These are phyloP conservation scores for Colletotrichum musicola DNA, from an alignment of 2,329 filamentous ascomycete species.

Conservation along the genomic window DNA sequence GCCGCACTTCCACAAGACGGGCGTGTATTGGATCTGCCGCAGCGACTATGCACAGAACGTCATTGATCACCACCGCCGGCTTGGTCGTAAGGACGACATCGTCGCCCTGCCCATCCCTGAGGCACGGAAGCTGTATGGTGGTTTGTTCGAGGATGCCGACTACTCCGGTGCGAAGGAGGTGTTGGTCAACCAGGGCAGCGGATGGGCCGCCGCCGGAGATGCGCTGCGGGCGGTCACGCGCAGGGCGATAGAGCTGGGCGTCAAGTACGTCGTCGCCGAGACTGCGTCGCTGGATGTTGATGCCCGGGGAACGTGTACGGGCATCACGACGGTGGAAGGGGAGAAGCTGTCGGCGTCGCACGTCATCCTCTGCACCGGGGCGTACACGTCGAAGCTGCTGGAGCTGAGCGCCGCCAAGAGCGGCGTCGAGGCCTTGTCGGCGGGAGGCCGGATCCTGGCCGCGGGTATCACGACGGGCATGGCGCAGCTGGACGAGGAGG, in stretches of 20 bases:
- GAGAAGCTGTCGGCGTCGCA: conserved; percentile 60
- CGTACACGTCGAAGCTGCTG: conserved; percentile 69
- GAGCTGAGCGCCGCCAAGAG: conserved; percentile 63
- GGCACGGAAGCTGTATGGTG: conserved; percentile 64
- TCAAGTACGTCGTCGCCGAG: conserved; percentile 69
- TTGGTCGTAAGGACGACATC: conserved; percentile 55
- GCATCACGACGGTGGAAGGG: conserved; percentile 62
- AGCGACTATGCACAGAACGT: conserved; percentile 65
- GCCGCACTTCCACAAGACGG: conserved; percentile 69
- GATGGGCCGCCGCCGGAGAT: conserved; percentile 74
- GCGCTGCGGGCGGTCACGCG: conserved; percentile 67
- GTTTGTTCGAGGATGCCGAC: conserved; percentile 71
- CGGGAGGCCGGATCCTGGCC: conserved; percentile 67
- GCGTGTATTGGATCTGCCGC: conserved; percentile 69
- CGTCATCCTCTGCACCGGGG: conserved; percentile 67
- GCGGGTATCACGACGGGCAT: conserved; percentile 71
- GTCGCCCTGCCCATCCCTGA: conserved; percentile 60
- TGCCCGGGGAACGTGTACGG: conserved; percentile 56
- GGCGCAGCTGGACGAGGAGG: conserved; percentile 62
- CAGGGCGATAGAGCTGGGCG: conserved; percentile 65
- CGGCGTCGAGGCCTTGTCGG: conserved; percentile 60
- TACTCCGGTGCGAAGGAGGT: conserved; percentile 71
- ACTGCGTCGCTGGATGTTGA: conserved; percentile 60
- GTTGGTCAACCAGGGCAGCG: conserved; percentile 71
- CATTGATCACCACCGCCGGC: conserved; percentile 63